Conservation (phyloP, 371 early-diverging fungal genomes). For the Parasitella parasitica region DNA sequence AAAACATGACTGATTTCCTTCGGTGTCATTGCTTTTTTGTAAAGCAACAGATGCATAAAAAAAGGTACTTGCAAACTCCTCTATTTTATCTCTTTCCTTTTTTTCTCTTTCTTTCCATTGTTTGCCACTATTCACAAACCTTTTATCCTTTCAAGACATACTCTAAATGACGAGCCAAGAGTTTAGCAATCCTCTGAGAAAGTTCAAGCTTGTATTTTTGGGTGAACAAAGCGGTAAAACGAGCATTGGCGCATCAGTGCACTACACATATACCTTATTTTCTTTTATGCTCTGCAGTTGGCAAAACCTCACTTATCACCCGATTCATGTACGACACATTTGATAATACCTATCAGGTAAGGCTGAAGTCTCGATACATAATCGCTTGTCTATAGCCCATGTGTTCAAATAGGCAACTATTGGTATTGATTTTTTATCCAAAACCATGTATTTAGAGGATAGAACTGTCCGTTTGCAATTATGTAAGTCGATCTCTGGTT, state of each 20-base stretch:
- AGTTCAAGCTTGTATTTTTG: conserved; percentile 92
- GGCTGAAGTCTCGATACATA: not conserved
- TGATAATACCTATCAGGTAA: conserved; percentile 92
- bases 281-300: conserved; percentile 63
- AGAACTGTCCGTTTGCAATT: conserved; percentile 96
- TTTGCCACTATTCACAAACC: not conserved
- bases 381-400: not conserved
- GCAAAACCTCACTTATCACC: conserved; percentile 98
- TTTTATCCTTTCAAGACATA: not conserved
- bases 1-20: too few relatives aligned
- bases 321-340: conserved; percentile 98
- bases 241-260: not conserved
- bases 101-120: not conserved
- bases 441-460: conserved; percentile 97
- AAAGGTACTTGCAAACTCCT: not conserved
- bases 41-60: not conserved
- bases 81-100: not conserved
- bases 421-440: conserved; percentile 98
- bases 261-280: not conserved
- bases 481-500: not conserved
- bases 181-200: conserved; percentile 72
- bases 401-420: conserved; percentile 89
- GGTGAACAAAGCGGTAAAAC: conserved; percentile 95
- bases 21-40: too few relatives aligned
- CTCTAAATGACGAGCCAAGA: conserved; percentile 38